These are phyloP conservation scores for Phytophthora sansomeana DNA, from an alignment of 352 stramenopile species.

Conservation along the genomic window DNA sequence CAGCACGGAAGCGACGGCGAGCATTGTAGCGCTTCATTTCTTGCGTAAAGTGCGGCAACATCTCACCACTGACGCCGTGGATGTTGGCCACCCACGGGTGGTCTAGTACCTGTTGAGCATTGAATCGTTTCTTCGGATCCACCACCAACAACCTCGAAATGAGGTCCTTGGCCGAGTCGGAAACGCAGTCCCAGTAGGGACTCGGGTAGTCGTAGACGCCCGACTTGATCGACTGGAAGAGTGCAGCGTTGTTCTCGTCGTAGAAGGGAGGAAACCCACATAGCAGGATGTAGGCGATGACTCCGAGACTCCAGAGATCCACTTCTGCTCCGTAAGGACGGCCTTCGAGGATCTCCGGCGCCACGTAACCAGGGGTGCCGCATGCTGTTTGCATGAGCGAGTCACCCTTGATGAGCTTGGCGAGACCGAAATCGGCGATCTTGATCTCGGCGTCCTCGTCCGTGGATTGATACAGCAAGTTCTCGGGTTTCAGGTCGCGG, in stretches of 20 bases:
- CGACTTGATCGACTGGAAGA: conserved; percentile 92
- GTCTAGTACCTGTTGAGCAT: conserved; percentile 81
- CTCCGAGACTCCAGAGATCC: conserved; percentile 96
- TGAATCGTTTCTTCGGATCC: conserved; percentile 92
- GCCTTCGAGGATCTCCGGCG: conserved; percentile 96
- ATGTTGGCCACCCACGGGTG: conserved; percentile 90
- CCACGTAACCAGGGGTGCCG: conserved; percentile 97
- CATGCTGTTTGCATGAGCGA: conserved; percentile 95
- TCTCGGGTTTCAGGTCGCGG: conserved; percentile 90
- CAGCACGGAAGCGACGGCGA: conserved; percentile 75
- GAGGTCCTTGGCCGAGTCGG: conserved; percentile 91
- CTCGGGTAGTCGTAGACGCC: conserved; percentile 93
- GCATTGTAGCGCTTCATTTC: conserved; percentile 93
- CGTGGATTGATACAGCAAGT: conserved; percentile 87
- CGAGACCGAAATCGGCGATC: conserved; percentile 92
- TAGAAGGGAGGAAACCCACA: conserved; percentile 98
- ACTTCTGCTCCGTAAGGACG: conserved; percentile 94
- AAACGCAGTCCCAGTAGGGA: conserved; percentile 96
- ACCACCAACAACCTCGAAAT: conserved; percentile 92
- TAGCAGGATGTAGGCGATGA: conserved; percentile 96
- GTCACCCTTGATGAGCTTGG: conserved; percentile 93
- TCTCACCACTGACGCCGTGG: conserved; percentile 74
- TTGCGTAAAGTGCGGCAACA: conserved; percentile 87
- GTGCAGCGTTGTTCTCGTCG: conserved; percentile 90
- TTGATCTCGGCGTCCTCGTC: conserved; percentile 95